These are phyloP conservation scores for Candida glucosophila DNA, from an alignment of 1,139 yeast species.

Conservation along the genomic window DNA sequence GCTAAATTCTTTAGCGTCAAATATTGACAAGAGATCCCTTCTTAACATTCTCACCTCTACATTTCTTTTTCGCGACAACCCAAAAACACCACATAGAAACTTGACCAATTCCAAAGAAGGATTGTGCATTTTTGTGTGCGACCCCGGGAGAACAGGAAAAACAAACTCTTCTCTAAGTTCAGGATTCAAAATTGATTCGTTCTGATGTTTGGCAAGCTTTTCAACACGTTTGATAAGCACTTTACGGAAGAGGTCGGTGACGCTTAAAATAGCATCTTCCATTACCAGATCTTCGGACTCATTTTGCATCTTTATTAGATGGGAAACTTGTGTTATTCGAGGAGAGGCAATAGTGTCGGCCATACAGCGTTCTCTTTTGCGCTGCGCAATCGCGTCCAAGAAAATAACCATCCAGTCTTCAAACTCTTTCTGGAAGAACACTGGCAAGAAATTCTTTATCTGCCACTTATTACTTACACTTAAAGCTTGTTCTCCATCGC, in stretches of 20 bases:
- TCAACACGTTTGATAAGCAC: slow-evolving; percentile 62
- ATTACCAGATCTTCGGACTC: slow-evolving; percentile 22
- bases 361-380: slow-evolving; percentile 35
- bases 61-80: slow-evolving; percentile 53
- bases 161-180: slow-evolving; percentile 56
- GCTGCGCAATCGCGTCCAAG: slow-evolving; percentile 58
- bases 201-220: slow-evolving; percentile 59
- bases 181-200: slow-evolving; percentile 64
- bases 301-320: slow-evolving; percentile 33
- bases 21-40: slow-evolving; percentile 59
- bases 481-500: slow-evolving; percentile 48
- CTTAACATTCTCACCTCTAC: slow-evolving; percentile 71
- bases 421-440: slow-evolving; percentile 70
- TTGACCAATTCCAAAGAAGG: slow-evolving; percentile 80
- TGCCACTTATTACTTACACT: slow-evolving; percentile 74
- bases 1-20: slow-evolving; percentile 82
- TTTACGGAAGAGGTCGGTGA: slow-evolving; percentile 46
- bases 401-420: slow-evolving; percentile 80
- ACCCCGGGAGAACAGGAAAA: slow-evolving; percentile 70
- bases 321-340: slow-evolving; percentile 59
- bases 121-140: slow-evolving; percentile 49
- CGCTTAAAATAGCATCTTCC: slow-evolving; percentile 28
- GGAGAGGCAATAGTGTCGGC: slow-evolving; percentile 42
- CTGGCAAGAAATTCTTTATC: slow-evolving; percentile 64
- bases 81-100: slow-evolving; percentile 62